These are phyloP conservation scores for Polymyxa betae DNA, from an alignment of 208 protist species.

Conservation along the genomic window DNA sequence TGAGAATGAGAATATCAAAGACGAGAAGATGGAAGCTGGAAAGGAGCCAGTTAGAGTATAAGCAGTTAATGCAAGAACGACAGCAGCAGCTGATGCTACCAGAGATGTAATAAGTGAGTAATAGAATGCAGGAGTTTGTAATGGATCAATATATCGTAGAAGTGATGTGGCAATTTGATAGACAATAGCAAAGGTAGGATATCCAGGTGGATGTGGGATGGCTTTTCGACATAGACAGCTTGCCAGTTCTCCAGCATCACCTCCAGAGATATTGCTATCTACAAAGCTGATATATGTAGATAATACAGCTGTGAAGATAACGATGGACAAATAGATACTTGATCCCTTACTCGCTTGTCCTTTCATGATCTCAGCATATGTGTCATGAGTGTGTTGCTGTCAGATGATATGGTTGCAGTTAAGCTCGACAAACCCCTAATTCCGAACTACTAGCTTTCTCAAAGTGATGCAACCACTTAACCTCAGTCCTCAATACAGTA, in stretches of 20 bases:
- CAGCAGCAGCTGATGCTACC: background rate
- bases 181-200: background rate
- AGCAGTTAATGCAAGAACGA: background rate
- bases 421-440: no score
- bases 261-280: background rate
- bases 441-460: no score
- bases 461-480: no score
- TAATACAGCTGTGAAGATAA: background rate
- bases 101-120: background rate
- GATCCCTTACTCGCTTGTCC: no score
- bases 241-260: constrained; percentile 30
- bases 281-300: background rate
- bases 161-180: background rate
- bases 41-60: background rate
- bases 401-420: no score
- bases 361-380: no score
- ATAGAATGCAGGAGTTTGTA: background rate
- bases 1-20: constrained; percentile 35
- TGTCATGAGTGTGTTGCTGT: no score
- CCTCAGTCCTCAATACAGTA: no score
- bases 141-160: background rate
- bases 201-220: constrained; percentile 5
- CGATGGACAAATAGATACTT: no score
- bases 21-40: background rate
- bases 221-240: background rate